Base-by-base conservation (phyloP, 345 rosid species). In the Trapa incisa region DNA sequence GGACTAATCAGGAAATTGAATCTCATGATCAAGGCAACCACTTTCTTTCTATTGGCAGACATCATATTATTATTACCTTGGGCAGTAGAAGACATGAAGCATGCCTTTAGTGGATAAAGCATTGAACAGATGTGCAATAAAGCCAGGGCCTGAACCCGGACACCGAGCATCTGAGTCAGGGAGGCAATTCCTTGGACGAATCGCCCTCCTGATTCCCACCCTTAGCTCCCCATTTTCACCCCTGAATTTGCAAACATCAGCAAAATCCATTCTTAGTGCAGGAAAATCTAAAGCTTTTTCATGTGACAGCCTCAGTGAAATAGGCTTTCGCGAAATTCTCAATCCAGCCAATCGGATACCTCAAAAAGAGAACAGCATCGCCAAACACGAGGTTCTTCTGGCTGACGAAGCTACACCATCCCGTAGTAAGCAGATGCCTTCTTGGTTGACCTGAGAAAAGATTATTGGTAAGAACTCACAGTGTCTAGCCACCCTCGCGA, bases 401-500 rank as follows among this genome's bases (percentile, higher is more conserved):
- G 78, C 89, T 85, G 68, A 89, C 98, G 60, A 93, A 93, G 68
- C 88, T 74, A 75, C 96, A 89, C 98, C 98, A 93, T 60, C 97
- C 98, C 5, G 96, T 90, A 2, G 97, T 90, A 67, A 93, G 98
- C 65, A 93, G 85, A 85, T 93, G 98, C 76, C 98, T 79, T 80
- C 95, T 89, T 65, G 98, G 98, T 78, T 93, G 98, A 68, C 98
- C 98, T 93, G 79, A 68, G 74, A 77, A 43, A 54, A 36, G 63
- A 65, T 38, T 71, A 64, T 57, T 47, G 58, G 65, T 48, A 72
- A 65, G 61, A 65, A 12, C 7, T n/a, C 15, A 43, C 22, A 4
- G 37, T 41, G 3, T 42, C 67, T 42, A n/a, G 9, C 22, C 16
- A 11, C 15, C 43, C 37, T 58, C 10, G 10, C 32, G 37, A 29